phyloP scores from a whole-genome alignment of 768 basidiomycete species.

The Postia placenta region DNA sequence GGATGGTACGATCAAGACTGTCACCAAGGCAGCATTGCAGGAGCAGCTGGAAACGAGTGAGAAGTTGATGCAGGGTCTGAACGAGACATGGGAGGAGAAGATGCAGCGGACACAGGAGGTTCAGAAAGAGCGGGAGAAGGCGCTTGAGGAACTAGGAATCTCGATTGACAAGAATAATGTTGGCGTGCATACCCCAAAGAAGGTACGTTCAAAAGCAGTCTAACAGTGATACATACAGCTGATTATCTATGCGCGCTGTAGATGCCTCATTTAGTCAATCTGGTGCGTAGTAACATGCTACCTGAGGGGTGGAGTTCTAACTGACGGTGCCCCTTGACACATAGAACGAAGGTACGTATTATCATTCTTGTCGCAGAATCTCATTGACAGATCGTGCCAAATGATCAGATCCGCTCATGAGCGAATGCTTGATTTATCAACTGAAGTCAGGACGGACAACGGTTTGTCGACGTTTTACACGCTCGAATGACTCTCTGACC shows the following conservation, averaged over 20 bases:
- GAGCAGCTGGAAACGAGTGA: conserved; percentile 95
- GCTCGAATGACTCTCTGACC: no score
- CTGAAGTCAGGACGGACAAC: conserved; percentile 81
- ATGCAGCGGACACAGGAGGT: conserved; percentile 87
- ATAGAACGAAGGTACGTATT: conserved; percentile 63
- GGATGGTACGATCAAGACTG: conserved; percentile 90
- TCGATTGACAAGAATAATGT: conserved; percentile 95
- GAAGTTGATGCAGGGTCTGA: conserved; percentile 88
- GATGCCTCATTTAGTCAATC: conserved; percentile 92
- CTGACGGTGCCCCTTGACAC: no score
- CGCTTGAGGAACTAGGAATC: conserved; percentile 95
- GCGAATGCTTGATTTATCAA: conserved; percentile 91
- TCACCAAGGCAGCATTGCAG: conserved; percentile 95
- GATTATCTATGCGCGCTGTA: no score
- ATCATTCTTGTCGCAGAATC: neutral
- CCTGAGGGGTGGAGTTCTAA: no score
- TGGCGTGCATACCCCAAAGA: conserved; percentile 97
- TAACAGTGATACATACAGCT: no score
- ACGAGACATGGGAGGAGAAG: conserved; percentile 97
- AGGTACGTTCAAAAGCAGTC: conserved; percentile 37
- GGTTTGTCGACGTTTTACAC: conserved; percentile 33
- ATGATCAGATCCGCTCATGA: conserved; percentile 83
- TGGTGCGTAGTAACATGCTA: conserved; percentile 49
- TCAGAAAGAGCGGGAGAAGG: conserved; percentile 95
- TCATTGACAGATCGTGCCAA: neutral